Evolutionary conservation across 805 yeast genomes (phyloP), one percentile per base, ranked within the genome.

Genomic region (Ogataea haglerorum): DNA sequence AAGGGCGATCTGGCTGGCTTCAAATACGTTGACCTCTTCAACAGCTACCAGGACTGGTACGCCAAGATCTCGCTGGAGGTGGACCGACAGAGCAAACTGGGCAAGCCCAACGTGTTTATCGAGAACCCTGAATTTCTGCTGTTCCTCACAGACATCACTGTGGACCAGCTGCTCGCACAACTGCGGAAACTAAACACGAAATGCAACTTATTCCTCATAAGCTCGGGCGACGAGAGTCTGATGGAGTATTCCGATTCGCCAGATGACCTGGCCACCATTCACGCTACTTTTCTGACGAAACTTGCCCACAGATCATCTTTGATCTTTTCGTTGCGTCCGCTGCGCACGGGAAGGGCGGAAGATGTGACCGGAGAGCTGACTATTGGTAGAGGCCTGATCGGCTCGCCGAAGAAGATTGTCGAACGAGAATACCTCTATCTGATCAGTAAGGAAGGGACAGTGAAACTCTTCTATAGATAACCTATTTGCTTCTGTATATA

Each of bases 321-420:
- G 30, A 67, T 78, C 28, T 48, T 87, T n/a, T 67, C 72, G 15
- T 55, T 87, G 25, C 73, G 76, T 51, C 89, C 95, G 1, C 64
- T 88, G 44, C 69, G 75, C 3, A 86, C 95, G 0, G 95, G 95
- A 0, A 70, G 87, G 51, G 95, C 96, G 0, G 76, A 75, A 32
- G 96, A 88, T 56, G 75, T 85, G 2, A 82, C 95, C 0, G 96
- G 96, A 1, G 69, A 81, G 4, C 55, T 88, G 29, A 68, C 75
- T 0, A 69, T 88, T 0, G 61, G 80, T 0, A 65, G 64, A 36
- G 95, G 95, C 0, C 67, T 79, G 2, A 43, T 68, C 2, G 51
- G 53, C 5, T 42, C 23, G 9, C 23, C 43, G 0, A 31, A 54
- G 0, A 49, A 50, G 2, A 69, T 78, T 0, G 48, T 58, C 2